Conservation (phyloP, 2,329 filamentous ascomycete genomes). For the Botrytis aclada region DNA sequence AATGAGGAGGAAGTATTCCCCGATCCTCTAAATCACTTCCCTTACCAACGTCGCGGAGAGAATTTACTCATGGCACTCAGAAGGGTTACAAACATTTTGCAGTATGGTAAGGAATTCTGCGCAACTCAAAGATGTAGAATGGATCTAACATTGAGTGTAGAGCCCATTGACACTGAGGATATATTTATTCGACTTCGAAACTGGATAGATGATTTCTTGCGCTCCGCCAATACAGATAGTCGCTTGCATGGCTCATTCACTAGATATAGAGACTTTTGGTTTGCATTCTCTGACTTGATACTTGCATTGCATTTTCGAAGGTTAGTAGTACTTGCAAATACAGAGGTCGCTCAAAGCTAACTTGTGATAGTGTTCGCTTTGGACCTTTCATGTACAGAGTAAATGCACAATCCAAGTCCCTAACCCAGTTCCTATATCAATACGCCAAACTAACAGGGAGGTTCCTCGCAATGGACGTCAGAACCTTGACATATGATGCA, state of each 20-base stretch:
- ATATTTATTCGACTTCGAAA: slow-evolving; percentile 45
- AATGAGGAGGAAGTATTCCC: slow-evolving; percentile 31
- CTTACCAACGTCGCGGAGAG: slow-evolving; percentile 38
- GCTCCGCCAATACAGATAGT: slow-evolving; percentile 40
- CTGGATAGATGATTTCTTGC: slow-evolving; percentile 52
- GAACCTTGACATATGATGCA: slow-evolving; percentile 36
- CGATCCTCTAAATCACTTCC: slow-evolving; percentile 49
- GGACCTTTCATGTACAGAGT: slow-evolving; percentile 33
- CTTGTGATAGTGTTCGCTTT: slow-evolving; percentile 33
- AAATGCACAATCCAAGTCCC: slow-evolving; percentile 26
- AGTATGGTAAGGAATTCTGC: slow-evolving; percentile 40
- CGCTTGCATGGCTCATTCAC: slow-evolving; percentile 45
- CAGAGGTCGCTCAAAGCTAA: slow-evolving; percentile 23
- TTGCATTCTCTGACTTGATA: slow-evolving; percentile 50
- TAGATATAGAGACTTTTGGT: slow-evolving; percentile 51
- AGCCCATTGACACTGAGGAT: slow-evolving; percentile 44
- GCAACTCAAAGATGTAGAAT: neutral
- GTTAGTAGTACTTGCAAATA: slow-evolving; percentile 38
- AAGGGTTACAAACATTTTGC: slow-evolving; percentile 38
- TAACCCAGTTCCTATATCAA: slow-evolving; percentile 35
- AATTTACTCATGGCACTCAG: slow-evolving; percentile 25
- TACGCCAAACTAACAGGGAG: slow-evolving; percentile 50
- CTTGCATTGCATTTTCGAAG: slow-evolving; percentile 42
- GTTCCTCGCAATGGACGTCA: slow-evolving; percentile 51
- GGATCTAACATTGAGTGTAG: slow-evolving; percentile 38